Evolutionary conservation across 305 asterid species (phyloP).

Genomic region (Withania somnifera): DNA sequence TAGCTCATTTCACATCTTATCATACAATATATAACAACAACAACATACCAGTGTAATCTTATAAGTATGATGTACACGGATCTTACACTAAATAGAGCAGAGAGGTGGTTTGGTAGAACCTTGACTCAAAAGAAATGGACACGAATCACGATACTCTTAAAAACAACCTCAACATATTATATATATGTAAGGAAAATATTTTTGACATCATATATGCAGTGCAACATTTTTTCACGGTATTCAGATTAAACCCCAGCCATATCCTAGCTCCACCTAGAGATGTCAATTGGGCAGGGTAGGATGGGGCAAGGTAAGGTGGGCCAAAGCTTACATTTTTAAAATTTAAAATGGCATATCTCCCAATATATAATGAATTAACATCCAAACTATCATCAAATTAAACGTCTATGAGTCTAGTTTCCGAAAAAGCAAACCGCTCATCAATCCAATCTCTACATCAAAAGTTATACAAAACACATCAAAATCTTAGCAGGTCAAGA

Average conservation of each 20-base stretch:
- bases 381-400: too few species aligned
- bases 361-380: too few species aligned
- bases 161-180: not conserved
- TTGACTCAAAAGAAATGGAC: not conserved
- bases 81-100: not conserved
- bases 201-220: not conserved
- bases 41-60: not conserved
- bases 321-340: not conserved
- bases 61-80: not conserved
- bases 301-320: not conserved
- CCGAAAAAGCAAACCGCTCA: too few species aligned
- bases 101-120: not conserved
- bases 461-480: too few species aligned
- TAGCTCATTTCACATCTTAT: not conserved
- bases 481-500: too few species aligned
- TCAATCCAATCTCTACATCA: too few species aligned
- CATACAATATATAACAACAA: not conserved
- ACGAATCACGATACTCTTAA: not conserved
- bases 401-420: too few species aligned
- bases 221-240: not conserved
- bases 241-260: not conserved
- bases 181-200: not conserved
- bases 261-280: not conserved
- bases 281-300: not conserved
- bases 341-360: not conserved